Conservation (phyloP, 2,329 filamentous ascomycete genomes). For the Chaetomium sp. region DNA sequence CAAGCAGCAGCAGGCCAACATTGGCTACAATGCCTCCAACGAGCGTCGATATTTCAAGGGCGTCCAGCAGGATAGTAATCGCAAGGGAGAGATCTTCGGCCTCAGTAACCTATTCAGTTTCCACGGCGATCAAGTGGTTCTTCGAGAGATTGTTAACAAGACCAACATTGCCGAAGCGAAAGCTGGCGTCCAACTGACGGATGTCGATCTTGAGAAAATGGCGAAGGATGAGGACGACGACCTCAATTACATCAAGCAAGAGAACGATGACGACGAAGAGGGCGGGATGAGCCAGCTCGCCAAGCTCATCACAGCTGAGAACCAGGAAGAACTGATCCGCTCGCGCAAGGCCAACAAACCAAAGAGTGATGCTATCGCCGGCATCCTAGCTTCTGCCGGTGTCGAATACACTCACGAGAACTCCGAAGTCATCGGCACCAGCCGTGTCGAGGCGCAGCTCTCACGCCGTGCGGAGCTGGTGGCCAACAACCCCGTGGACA, state of each 20-base stretch:
- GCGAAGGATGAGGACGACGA: slow-evolving; percentile 41
- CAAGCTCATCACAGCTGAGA: slow-evolving; percentile 45
- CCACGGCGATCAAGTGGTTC: slow-evolving; percentile 68
- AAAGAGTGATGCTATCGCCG: slow-evolving; percentile 71
- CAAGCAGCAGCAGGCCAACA: slow-evolving; percentile 98
- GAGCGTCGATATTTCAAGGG: slow-evolving; percentile 95
- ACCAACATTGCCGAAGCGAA: slow-evolving; percentile 93
- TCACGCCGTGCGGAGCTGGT: slow-evolving; percentile 66
- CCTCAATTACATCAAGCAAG: slow-evolving; percentile 37
- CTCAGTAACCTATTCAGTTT: slow-evolving; percentile 81
- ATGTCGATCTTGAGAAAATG: slow-evolving; percentile 63
- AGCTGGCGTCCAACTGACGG: slow-evolving; percentile 73
- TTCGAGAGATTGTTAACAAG: slow-evolving; percentile 96
- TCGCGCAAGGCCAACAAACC: slow-evolving; percentile 29
- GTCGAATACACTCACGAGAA: slow-evolving; percentile 97
- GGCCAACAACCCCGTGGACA: slow-evolving; percentile 25
- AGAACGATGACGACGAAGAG: slow-evolving; percentile 40
- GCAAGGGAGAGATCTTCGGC: slow-evolving; percentile 92
- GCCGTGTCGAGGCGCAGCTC: slow-evolving; percentile 82
- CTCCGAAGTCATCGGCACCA: slow-evolving; percentile 86
- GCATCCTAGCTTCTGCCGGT: slow-evolving; percentile 79
- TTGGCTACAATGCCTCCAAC: slow-evolving; percentile 86
- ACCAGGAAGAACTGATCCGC: slow-evolving; percentile 34
- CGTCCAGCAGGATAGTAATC: slow-evolving; percentile 73
- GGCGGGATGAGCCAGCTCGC: slow-evolving; percentile 70